Evolutionary conservation across 2,329 filamentous ascomycete genomes (phyloP).

Genomic region (Calonectria multiphialidica): DNA sequence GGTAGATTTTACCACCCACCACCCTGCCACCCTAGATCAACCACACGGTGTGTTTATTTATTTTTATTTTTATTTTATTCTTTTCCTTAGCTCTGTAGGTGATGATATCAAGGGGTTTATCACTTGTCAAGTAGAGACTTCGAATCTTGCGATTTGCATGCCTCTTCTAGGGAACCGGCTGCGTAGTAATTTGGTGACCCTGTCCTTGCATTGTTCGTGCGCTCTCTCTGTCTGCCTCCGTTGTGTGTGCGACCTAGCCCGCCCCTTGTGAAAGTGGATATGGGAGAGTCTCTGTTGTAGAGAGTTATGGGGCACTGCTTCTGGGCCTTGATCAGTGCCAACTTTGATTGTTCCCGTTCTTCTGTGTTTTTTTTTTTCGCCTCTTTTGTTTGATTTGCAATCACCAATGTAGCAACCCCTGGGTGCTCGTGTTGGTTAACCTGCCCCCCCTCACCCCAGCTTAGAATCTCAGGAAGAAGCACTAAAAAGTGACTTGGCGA

Average conservation of each 20-base stretch:
- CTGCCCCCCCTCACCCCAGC: background rate
- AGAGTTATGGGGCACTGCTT: conserved; percentile 2
- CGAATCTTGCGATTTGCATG: background rate
- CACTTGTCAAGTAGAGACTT: background rate
- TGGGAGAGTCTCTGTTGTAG: background rate
- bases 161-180: background rate
- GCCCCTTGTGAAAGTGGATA: background rate
- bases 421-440: background rate
- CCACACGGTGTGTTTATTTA: background rate
- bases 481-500: conserved; percentile 5
- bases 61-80: background rate
- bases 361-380: background rate
- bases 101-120: background rate
- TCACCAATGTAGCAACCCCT: background rate
- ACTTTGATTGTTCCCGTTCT: background rate
- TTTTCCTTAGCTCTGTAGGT: background rate
- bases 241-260: background rate
- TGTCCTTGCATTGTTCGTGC: background rate
- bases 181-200: background rate
- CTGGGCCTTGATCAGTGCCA: background rate
- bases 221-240: background rate
- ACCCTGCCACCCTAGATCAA: too few relatives aligned
- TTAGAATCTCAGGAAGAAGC: conserved; percentile 11
- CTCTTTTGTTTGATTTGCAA: background rate
- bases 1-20: conserved; percentile 8